Conservation (phyloP, 805 yeast genomes). For the Torulaspora microellipsoides region DNA sequence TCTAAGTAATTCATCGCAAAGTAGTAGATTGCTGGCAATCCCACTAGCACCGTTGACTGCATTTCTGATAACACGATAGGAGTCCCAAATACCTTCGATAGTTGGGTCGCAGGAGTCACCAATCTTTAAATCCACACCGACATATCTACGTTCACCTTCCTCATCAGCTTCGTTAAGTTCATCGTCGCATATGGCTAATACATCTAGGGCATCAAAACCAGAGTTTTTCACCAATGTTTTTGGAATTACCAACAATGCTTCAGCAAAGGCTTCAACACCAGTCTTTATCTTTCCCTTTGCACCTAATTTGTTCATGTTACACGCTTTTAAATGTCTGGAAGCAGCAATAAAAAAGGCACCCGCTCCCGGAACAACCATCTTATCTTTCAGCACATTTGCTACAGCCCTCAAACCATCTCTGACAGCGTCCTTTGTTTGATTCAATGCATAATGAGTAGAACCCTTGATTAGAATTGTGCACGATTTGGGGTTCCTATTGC, state of each 20-base stretch:
- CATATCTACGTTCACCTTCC: slow-evolving; percentile 69
- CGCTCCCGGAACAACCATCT: slow-evolving; percentile 88
- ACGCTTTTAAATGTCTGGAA: slow-evolving; percentile 54
- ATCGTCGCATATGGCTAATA: slow-evolving; percentile 85
- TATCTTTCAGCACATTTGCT: slow-evolving; percentile 82
- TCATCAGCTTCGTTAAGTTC: slow-evolving; percentile 42
- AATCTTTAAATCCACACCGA: slow-evolving; percentile 83
- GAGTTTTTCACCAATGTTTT: slow-evolving; percentile 89
- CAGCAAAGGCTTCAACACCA: slow-evolving; percentile 91
- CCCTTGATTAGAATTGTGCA: slow-evolving; percentile 92
- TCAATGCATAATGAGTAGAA: slow-evolving; percentile 81
- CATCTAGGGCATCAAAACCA: slow-evolving; percentile 88
- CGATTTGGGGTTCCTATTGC: slow-evolving; percentile 81
- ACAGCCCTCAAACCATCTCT: slow-evolving; percentile 96
- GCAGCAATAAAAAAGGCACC: slow-evolving; percentile 93
- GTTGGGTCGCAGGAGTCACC: slow-evolving; percentile 97
- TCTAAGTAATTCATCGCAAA: slow-evolving; percentile 93
- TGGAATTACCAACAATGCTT: slow-evolving; percentile 85
- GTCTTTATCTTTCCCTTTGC: slow-evolving; percentile 82
- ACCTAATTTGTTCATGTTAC: slow-evolving; percentile 48
- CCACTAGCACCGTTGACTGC: slow-evolving; percentile 91
- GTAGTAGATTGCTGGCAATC: slow-evolving; percentile 82
- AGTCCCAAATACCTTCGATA: slow-evolving; percentile 94
- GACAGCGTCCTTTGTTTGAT: slow-evolving; percentile 94
- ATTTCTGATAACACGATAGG: slow-evolving; percentile 88